A percentile compares a stretch with the other conserved stretches of the same genome.
These are phyloP conservation scores for Craspedostauros australis DNA, from an alignment of 108 stramenopile genomes.

Conservation along the genomic window DNA sequence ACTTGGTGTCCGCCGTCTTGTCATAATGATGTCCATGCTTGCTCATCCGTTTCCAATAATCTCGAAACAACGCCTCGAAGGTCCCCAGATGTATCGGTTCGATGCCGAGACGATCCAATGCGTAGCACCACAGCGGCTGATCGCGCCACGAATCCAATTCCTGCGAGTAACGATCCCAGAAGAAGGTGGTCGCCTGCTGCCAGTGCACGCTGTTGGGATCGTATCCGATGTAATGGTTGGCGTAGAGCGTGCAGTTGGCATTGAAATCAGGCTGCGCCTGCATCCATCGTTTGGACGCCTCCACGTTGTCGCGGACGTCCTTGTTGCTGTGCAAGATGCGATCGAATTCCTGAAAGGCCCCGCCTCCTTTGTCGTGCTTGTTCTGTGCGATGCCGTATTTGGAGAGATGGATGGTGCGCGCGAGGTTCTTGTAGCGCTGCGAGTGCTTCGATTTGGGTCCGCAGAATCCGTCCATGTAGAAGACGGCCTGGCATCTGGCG, in stretches of 20 bases:
- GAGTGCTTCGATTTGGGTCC: conserved; percentile 9
- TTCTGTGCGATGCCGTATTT: conserved; percentile 12
- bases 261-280: conserved; percentile 17
- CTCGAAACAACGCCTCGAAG: conserved; percentile 10
- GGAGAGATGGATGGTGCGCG: conserved; percentile 9
- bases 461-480: conserved; percentile 31
- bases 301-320: conserved; percentile 17
- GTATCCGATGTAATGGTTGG: conserved; percentile 16
- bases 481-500: conserved; percentile 18
- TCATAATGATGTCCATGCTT: conserved; percentile 14
- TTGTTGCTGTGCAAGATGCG: conserved; percentile 18
- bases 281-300: conserved; percentile 14
- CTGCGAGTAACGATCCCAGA: conserved; percentile 22
- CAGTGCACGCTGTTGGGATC: conserved; percentile 6
- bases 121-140: conserved; percentile 28
- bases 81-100: conserved; percentile 14
- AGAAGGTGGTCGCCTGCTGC: conserved; percentile 15
- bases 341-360: conserved; percentile 15
- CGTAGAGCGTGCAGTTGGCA: conserved; percentile 14
- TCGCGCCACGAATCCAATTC: conserved; percentile 29
- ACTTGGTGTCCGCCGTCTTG: conserved; percentile 4
- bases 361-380: conserved; percentile 5
- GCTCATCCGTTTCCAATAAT: conserved; percentile 10
- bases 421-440: conserved; percentile 11
- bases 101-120: conserved; percentile 9